These are phyloP conservation scores for Rosa chinensis DNA, from an alignment of 306 rosid genomes.

Conservation along the genomic window DNA sequence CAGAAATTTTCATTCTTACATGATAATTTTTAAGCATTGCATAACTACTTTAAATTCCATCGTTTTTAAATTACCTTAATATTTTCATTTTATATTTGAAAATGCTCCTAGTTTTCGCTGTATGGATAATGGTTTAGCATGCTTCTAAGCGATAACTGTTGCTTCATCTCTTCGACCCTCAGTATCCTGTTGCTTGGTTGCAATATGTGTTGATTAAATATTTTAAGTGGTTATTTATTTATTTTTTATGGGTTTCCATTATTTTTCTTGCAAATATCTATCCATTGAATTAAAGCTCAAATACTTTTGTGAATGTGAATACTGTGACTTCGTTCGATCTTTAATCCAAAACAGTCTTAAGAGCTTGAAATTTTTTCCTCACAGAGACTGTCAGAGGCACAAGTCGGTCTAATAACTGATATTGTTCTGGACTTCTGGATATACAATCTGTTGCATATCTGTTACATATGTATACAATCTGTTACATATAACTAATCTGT, in stretches of 20 bases:
- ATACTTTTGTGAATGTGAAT: not conserved
- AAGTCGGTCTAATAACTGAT: not conserved
- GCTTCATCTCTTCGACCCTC: not conserved
- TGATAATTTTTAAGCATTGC: not conserved
- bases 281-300: not conserved
- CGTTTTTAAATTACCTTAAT: not conserved
- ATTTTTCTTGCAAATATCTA: not conserved
- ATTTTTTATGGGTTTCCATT: not conserved
- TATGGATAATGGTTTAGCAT: not conserved
- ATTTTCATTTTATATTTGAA: not conserved
- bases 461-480: not conserved
- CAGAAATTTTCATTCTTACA: constrained; percentile 9
- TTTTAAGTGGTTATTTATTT: not conserved
- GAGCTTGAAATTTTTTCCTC: not conserved
- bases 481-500: not conserved
- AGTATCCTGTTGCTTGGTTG: not conserved
- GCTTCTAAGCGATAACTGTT: not conserved
- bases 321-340: not conserved
- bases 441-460: not conserved
- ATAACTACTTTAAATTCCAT: not conserved
- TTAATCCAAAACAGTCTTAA: not conserved
- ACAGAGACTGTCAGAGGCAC: not conserved
- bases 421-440: not conserved
- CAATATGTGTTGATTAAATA: not conserved
- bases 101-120: not conserved